Evolutionary conservation across 768 basidiomycete genomes (phyloP).

Genomic region (Termitomyces sp.): DNA sequence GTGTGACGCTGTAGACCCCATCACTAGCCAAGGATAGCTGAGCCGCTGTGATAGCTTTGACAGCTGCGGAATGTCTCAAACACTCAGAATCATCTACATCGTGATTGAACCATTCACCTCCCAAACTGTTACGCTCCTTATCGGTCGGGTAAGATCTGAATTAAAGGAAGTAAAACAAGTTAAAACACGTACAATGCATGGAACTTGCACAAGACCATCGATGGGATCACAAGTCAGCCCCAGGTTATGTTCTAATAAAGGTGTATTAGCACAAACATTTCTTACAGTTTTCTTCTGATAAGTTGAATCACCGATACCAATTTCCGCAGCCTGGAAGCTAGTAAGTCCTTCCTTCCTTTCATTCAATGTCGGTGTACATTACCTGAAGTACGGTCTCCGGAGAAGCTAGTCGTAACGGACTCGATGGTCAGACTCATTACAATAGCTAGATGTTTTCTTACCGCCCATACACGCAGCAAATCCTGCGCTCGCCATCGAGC

Average conservation of each 20-base stretch:
- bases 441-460: constrained; percentile 15
- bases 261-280: background rate
- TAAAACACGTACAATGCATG: constrained; percentile 73
- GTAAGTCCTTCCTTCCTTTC: background rate
- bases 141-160: background rate
- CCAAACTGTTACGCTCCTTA: constrained; percentile 81
- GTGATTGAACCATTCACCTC: constrained; percentile 41
- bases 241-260: constrained; percentile 67
- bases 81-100: background rate
- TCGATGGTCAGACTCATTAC: background rate
- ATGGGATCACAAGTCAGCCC: constrained; percentile 94
- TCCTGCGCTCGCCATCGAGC: constrained; percentile 92
- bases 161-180: constrained; percentile 1
- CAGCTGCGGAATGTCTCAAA: constrained; percentile 41
- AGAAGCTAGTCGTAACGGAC: constrained; percentile 39
- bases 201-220: constrained; percentile 89
- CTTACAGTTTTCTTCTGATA: background rate
- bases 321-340: constrained; percentile 66
- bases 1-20: constrained; percentile 78
- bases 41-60: constrained; percentile 90
- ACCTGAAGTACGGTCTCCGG: constrained; percentile 82
- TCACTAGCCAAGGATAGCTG: constrained; percentile 92
- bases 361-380: constrained; percentile 6
- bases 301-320: constrained; percentile 66
- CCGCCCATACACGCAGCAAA: constrained; percentile 95